Conservation (phyloP, 1,284 basidiomycete species). For the Clitocybe nebularis region DNA sequence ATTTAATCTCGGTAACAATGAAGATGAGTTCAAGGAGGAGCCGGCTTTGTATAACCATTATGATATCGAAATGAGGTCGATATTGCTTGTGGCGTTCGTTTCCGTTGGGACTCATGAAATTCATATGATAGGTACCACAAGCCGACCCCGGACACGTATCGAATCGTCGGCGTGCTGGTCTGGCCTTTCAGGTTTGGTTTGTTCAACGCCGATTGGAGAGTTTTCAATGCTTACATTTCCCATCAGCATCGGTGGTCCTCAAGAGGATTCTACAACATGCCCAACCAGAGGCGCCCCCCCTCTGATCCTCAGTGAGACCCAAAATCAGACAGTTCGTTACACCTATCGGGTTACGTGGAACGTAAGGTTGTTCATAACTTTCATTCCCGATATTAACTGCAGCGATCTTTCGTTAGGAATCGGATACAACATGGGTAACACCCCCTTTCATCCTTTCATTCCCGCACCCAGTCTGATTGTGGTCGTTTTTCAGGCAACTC, state of each 20-base stretch:
- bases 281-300: slow-evolving; percentile 39
- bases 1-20: slow-evolving; percentile 76
- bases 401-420: slow-evolving; percentile 49
- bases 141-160: slow-evolving; percentile 63
- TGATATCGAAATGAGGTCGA: slow-evolving; percentile 79
- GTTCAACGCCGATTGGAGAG: slow-evolving; percentile 6
- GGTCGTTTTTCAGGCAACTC: slow-evolving; percentile 62
- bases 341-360: slow-evolving; percentile 90
- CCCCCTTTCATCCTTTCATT: not conserved
- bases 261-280: slow-evolving; percentile 39
- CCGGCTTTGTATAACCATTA: slow-evolving; percentile 93
- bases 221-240: slow-evolving; percentile 7
- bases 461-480: not conserved
- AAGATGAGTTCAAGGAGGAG: slow-evolving; percentile 44
- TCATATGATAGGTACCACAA: slow-evolving; percentile 66
- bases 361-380: slow-evolving; percentile 41
- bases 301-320: slow-evolving; percentile 61
- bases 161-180: slow-evolving; percentile 89
- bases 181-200: slow-evolving; percentile 83
- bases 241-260: slow-evolving; percentile 51
- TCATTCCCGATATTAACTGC: no score
- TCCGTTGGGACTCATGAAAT: no score
- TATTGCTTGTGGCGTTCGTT: no score
- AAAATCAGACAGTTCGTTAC: slow-evolving; percentile 73
- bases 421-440: slow-evolving; percentile 77